Base-by-base conservation (phyloP, 257 asterid genomes). In the Thymus mandschuricus region DNA sequence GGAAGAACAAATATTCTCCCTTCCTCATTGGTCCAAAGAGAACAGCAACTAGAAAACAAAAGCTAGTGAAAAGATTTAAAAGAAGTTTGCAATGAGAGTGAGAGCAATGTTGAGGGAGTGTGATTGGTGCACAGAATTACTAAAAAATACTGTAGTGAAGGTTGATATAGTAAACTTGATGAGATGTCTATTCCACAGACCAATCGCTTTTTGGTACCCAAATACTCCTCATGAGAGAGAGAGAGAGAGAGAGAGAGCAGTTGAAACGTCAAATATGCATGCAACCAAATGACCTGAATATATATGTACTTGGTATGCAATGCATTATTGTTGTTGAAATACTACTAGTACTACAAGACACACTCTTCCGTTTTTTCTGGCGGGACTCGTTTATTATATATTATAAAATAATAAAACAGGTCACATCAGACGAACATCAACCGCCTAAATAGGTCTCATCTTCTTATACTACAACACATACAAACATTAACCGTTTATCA, bases 31-130 rank as follows among this genome's bases (percentile, higher is more conserved):
- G 74, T 72, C 49, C 68, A 60, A 64, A 66, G 73, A 74, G 35
- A 67, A 67, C 80, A 80, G 38, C 21, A 68, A 63, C 71, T 65
- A 75, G 33, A 58, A 72, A 76, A 64, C 79, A 70, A 82, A 64
- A 61, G 2, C 62, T 66, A 46, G 27, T 10, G 27, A 60, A 64
- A 41, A n/a, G 28, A 35, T 21, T n/a, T 10, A 7, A 46, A 51
- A 51, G 5, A 0, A 5, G 12, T 11, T 54, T 8, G 54, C 61
- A 69, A 76, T 62, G 6, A 41, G 67, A 62, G 78, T 57, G 66
- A 62, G 58, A 28, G 74, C 44, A 78, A 59, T 49, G 59, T 50
- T 65, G 51, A 68, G 12, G 72, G 79, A 65, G 69, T 70, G 71
- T 72, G 61, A 71, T 58, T 75, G 13, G 72, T 78, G 72, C 44